Conservation (phyloP, 2,329 filamentous ascomycete genomes). For the Fusarium agapanthi region DNA sequence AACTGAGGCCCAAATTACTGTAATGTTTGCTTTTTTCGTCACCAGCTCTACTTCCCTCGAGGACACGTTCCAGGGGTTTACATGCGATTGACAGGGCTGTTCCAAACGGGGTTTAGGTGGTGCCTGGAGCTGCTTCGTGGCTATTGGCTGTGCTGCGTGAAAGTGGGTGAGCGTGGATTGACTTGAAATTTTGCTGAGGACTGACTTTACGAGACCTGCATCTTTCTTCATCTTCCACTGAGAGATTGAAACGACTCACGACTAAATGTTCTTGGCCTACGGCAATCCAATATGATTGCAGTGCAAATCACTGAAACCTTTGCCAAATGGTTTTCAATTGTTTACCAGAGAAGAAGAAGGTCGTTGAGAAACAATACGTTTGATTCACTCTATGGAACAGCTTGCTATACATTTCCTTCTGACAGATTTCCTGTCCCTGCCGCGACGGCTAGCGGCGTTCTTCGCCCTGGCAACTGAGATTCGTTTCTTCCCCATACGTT, state of each 20-base stretch:
- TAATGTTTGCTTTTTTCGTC: conserved; percentile 34
- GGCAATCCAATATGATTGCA: neutral
- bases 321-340: neutral
- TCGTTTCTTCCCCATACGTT: conserved; percentile 67
- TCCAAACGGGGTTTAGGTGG: conserved; percentile 15
- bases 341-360: neutral
- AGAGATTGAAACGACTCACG: neutral
- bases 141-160: conserved; percentile 29
- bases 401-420: conserved; percentile 15
- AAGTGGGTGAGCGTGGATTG: conserved; percentile 26
- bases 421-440: conserved; percentile 48
- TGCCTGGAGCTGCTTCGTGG: conserved; percentile 17
- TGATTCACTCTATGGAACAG: conserved; percentile 10
- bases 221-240: conserved; percentile 22
- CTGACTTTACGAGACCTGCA: conserved; percentile 2
- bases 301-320: neutral
- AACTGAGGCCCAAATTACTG: conserved; percentile 26
- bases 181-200: conserved; percentile 36
- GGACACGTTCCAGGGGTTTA: conserved; percentile 35
- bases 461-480: conserved; percentile 69
- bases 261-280: neutral
- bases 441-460: conserved; percentile 61
- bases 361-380: neutral
- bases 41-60: conserved; percentile 22
- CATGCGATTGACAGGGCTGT: conserved; percentile 34